Conservation (phyloP, 257 asterid genomes). For the Solanum chmielewskii region DNA sequence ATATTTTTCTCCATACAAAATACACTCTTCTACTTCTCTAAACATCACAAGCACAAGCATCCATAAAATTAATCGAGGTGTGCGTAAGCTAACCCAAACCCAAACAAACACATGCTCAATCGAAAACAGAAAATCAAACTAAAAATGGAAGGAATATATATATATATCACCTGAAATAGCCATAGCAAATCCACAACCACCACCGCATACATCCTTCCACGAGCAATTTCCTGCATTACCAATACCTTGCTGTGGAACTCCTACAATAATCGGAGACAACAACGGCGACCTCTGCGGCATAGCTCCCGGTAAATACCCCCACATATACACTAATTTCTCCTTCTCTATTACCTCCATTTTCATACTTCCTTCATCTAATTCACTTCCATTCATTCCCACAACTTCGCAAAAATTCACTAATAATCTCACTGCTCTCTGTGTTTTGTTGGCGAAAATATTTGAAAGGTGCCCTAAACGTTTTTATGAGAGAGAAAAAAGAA, state of each 20-base stretch:
- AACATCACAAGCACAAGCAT: background rate
- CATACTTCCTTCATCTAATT: constrained; percentile 39
- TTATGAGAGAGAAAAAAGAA: background rate
- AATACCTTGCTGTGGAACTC: constrained; percentile 22
- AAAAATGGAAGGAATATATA: background rate
- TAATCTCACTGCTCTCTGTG: background rate
- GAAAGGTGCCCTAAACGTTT: constrained; percentile 19
- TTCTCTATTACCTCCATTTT: constrained; percentile 21
- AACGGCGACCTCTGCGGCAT: constrained; percentile 84
- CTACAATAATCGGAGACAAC: constrained; percentile 61
- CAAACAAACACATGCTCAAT: background rate
- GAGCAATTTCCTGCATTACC: constrained; percentile 24
- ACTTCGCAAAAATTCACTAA: background rate
- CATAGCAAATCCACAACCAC: constrained; percentile 98
- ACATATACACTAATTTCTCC: constrained; percentile 58
- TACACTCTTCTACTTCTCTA: background rate
- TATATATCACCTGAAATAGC: constrained; percentile 62
- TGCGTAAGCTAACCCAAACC: background rate
- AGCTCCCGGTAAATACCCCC: constrained; percentile 98
- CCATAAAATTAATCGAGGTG: background rate
- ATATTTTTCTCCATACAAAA: background rate
- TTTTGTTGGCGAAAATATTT: background rate
- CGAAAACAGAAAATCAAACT: background rate
- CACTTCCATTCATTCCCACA: constrained; percentile 48
- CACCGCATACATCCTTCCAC: constrained; percentile 89